A percentile compares a stretch with the other conserved stretches of the same genome.
Evolutionary conservation across 176 grass and related monocot genomes (phyloP).

Genomic region (Neostapfia colusana): DNA sequence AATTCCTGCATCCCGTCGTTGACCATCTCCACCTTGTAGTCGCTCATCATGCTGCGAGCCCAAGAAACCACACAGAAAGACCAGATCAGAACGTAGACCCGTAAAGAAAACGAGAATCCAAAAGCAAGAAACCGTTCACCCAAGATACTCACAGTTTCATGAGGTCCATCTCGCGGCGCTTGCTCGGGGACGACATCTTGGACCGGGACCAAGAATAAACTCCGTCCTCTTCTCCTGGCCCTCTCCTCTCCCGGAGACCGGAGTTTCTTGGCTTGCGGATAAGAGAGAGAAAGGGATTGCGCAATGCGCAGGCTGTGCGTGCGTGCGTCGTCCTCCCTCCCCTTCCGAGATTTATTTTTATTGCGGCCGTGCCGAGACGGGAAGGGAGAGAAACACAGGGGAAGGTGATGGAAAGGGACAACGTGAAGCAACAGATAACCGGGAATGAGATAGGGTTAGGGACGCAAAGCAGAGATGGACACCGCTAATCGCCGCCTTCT

Average conservation of each 20-base stretch:
- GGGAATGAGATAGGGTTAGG: too few species aligned
- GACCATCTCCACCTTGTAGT: slow-evolving; percentile 99
- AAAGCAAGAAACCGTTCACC: neutral
- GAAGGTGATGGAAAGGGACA: slow-evolving; percentile 31
- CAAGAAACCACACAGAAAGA: slow-evolving; percentile 24
- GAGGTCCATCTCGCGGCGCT: slow-evolving; percentile 97
- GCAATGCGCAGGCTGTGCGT: slow-evolving; percentile 33
- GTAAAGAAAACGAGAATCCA: slow-evolving; percentile 20
- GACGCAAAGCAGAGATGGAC: neutral
- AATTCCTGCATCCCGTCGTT: slow-evolving; percentile 99
- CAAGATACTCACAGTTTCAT: slow-evolving; percentile 87
- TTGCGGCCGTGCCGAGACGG: slow-evolving; percentile 1
- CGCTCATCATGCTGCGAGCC: slow-evolving; percentile 87
- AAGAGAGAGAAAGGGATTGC: slow-evolving; percentile 34
- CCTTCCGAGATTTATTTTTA: slow-evolving; percentile 50
- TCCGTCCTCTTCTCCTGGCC: neutral
- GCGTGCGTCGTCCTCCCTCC: slow-evolving; percentile 33
- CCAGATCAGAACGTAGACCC: slow-evolving; percentile 7
- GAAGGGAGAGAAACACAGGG: slow-evolving; percentile 16
- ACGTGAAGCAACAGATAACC: neutral
- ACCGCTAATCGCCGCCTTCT: neutral
- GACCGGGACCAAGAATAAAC: neutral
- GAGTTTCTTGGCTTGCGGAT: slow-evolving; percentile 37
- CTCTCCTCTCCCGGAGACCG: slow-evolving; percentile 18
- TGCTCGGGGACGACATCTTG: slow-evolving; percentile 90